Percentiles rank a stretch among this genome's conserved stretches.
Conservation (phyloP, 768 basidiomycete genomes). For the Phanerochaete carnosa region DNA sequence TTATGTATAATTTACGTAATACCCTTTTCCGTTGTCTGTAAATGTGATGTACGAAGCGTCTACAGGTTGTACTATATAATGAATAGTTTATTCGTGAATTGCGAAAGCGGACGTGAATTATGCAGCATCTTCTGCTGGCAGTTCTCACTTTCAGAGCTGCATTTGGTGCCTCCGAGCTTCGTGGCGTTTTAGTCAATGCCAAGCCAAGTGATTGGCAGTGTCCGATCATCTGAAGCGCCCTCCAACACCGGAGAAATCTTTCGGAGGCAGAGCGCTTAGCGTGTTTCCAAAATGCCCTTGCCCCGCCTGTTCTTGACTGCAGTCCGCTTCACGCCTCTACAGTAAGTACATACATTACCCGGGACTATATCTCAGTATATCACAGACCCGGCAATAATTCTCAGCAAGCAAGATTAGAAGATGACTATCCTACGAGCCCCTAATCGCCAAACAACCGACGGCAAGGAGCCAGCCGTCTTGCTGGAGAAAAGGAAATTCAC, state of each 20-base stretch:
- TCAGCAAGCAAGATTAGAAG: too few relatives aligned
- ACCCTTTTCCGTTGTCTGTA: too few relatives aligned
- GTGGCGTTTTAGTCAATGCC: conserved; percentile 1
- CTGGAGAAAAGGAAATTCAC: not conserved
- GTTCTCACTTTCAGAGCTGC: not conserved
- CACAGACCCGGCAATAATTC: not conserved
- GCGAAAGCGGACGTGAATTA: too few relatives aligned
- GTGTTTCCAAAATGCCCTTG: not conserved
- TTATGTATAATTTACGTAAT: too few relatives aligned
- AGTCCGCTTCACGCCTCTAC: not conserved
- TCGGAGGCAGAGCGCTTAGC: not conserved
- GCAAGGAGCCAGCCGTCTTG: not conserved
- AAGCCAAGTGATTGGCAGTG: not conserved
- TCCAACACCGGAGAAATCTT: not conserved
- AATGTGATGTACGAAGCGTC: too few relatives aligned
- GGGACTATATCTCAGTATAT: not conserved
- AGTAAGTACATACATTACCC: not conserved
- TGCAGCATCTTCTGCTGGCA: too few relatives aligned
- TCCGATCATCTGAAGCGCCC: not conserved
- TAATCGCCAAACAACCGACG: not conserved
- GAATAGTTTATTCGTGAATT: too few relatives aligned
- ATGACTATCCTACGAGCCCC: not conserved
- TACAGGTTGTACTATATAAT: too few relatives aligned
- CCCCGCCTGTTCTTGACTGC: not conserved
- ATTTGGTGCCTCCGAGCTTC: not conserved